Evolutionary conservation across 148 eudicot species (phyloP).

Genomic region (Vaccinium darrowii): DNA sequence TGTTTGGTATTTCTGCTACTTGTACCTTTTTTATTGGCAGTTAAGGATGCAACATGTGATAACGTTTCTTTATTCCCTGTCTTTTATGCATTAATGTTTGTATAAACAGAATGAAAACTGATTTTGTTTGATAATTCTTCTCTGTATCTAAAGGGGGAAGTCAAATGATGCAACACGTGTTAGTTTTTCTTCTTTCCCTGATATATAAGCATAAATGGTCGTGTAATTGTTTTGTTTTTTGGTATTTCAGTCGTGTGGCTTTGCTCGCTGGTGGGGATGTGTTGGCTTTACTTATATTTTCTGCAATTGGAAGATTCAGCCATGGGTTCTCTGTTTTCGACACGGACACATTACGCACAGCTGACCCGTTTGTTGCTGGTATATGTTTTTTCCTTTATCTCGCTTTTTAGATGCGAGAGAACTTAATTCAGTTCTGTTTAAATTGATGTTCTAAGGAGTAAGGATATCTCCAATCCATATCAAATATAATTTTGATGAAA

Average conservation of each 20-base stretch:
- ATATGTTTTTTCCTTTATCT: background rate
- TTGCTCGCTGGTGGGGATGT: conserved; percentile 95
- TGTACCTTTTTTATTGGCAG: background rate
- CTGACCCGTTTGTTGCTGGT: conserved; percentile 95
- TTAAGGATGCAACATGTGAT: background rate
- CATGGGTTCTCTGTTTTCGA: conserved; percentile 89
- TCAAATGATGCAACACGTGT: conserved; percentile 45
- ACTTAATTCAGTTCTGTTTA: background rate
- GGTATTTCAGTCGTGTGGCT: conserved; percentile 51
- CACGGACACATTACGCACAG: conserved; percentile 71
- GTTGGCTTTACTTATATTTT: conserved; percentile 65
- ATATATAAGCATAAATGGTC: background rate
- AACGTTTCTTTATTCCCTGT: background rate
- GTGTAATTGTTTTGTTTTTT: conserved; percentile 9
- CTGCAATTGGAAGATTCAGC: conserved; percentile 90
- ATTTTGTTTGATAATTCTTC: background rate
- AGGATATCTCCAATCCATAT: background rate
- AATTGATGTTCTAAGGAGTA: background rate
- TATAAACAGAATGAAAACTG: background rate
- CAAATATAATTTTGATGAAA: background rate
- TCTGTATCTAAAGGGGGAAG: background rate
- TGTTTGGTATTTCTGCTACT: background rate
- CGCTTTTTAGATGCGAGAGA: background rate
- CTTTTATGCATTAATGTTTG: background rate
- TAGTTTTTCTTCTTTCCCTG: conserved; percentile 34